Base-by-base conservation (phyloP, 768 basidiomycete species). In the Suillus bovinus region DNA sequence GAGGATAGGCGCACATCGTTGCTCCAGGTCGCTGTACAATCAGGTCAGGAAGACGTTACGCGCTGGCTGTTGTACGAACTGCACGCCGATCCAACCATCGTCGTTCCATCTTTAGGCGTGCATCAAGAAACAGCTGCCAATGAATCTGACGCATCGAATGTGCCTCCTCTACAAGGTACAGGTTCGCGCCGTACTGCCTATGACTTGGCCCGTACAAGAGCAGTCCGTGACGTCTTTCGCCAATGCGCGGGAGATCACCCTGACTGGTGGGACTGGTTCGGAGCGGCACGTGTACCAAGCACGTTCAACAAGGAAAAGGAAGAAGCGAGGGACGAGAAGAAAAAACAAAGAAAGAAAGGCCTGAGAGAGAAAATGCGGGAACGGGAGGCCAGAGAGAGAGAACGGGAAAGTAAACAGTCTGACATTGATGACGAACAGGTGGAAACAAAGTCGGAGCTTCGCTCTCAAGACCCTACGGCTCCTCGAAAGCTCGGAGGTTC, bases 261-360 rank as follows among this genome's bases (percentile, higher is more conserved):
- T 0, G 93, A 91, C 46, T 86, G 88, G 89, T 96, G 91, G 87
- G 94, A 96, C 71, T 99, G 97, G 97, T 81, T 93, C 24, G 90
- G 87, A 8, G 84, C 84, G 4, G 96, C 84, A 1, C 86, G 86
- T 22, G 88, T 99, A 0, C 94, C 96, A 3, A 92, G 90, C 60
- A 86, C 82, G 9, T 74, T 98, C 64, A 94, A 86, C 66, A 88
- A 86, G 65, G 90, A 93, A 72, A 90, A 87, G 86, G 96, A 98
- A 74, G 88, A 88, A 31, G 91, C 87, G 59, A 83, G 87, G 63
- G 93, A 94, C 36, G 88, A 88, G 73, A 96, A 93, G 82, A 93
- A 90, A 80, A 91, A 89, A 67, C 87, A 87, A 58, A 76, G 93
- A 58, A 79, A 87, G 68, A 94, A 91, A 67, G 93, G 93, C 0